Evolutionary conservation across 306 rosid genomes (phyloP).

Genomic region (Rosa persica): DNA sequence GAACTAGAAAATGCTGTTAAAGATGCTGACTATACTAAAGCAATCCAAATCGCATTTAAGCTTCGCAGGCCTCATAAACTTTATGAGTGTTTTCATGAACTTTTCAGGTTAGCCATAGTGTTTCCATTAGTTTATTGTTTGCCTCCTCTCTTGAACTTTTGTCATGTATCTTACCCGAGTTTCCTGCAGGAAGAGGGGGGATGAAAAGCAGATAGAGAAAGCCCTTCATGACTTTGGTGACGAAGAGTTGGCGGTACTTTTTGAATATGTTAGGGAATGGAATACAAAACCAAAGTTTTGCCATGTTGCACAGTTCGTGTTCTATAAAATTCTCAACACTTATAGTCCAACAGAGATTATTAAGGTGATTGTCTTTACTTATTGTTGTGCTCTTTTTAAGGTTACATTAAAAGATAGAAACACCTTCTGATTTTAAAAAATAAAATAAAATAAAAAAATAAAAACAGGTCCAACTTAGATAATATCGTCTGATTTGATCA

Average conservation of each 20-base stretch:
- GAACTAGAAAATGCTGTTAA: constrained; percentile 90
- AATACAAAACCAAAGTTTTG: constrained; percentile 86
- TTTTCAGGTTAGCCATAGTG: constrained; percentile 68
- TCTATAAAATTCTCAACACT: constrained; percentile 68
- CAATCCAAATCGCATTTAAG: constrained; percentile 81
- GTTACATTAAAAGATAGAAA: background rate
- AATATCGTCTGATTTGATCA: too few relatives aligned
- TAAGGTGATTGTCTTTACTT: constrained; percentile 44
- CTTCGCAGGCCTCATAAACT: constrained; percentile 83
- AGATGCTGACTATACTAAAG: constrained; percentile 82
- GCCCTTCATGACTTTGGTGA: constrained; percentile 53
- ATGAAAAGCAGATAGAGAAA: constrained; percentile 54
- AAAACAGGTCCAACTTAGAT: too few relatives aligned
- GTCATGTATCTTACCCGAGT: constrained; percentile 24
- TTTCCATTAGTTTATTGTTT: too few relatives aligned
- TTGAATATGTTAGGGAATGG: constrained; percentile 85
- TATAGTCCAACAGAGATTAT: constrained; percentile 68
- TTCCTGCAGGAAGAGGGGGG: constrained; percentile 62
- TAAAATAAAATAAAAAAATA: too few relatives aligned
- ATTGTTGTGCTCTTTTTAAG: background rate
- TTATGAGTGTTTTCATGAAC: constrained; percentile 55
- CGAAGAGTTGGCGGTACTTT: constrained; percentile 59
- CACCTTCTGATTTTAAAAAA: background rate
- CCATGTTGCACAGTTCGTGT: constrained; percentile 83
- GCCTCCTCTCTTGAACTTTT: background rate